Evolutionary conservation across 202 grass and related monocot genomes (phyloP).

Genomic region (Miscanthus sacchariflorus): DNA sequence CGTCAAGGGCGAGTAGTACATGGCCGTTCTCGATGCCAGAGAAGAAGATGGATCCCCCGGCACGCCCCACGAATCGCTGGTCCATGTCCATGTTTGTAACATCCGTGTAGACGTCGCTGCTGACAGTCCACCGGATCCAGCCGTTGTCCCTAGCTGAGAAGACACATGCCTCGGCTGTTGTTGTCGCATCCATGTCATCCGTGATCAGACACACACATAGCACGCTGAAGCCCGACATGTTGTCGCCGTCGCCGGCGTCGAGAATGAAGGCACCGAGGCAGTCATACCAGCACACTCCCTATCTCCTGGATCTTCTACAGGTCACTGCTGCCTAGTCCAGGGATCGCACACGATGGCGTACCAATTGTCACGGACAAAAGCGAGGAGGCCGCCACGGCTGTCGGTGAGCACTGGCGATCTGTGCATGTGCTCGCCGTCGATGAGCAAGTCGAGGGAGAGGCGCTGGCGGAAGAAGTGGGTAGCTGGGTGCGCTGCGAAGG

Average conservation of each 20-base stretch:
- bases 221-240: neutral
- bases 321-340: neutral
- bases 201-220: neutral
- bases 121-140: neutral
- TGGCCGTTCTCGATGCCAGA: too few relatives aligned
- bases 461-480: neutral
- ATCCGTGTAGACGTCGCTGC: too few relatives aligned
- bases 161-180: neutral
- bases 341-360: neutral
- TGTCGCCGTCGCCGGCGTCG: neutral
- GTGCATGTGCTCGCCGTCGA: neutral
- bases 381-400: neutral
- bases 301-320: too few relatives aligned
- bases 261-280: neutral
- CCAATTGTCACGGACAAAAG: neutral
- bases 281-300: too few relatives aligned
- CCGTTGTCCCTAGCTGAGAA: neutral
- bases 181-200: too few relatives aligned
- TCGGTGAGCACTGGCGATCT: neutral
- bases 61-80: neutral
- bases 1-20: neutral
- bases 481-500: neutral
- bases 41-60: neutral
- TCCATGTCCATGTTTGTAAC: neutral
- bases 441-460: neutral